Base-by-base conservation (phyloP, 2,329 filamentous ascomycete genomes). In the Intubia oerlemansii region DNA sequence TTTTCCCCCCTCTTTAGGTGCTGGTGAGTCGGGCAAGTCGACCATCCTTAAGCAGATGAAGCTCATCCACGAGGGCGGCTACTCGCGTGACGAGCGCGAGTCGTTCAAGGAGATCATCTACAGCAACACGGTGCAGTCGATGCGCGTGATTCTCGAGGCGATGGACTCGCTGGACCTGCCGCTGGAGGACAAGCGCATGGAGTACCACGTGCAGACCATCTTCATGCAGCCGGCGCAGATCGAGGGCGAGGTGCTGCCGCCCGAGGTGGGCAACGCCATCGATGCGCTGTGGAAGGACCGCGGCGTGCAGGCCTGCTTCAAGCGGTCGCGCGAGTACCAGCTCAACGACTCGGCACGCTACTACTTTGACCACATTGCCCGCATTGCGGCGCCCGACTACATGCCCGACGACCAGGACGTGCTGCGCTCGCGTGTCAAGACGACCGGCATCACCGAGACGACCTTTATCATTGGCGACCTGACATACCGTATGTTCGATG, bases 171-270 rank as follows among this genome's bases (percentile, higher is more conserved):
- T 73, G 21, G 67, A 72, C 52, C 62, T 93, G 14, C 84, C 84
- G 15, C 68, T 93, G 30, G 80, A 88, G 50, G 82, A 92, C 49
- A 77, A 79, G 50, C 73, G 80, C 45, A 81, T 85, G 62, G 84
- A 93, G 55, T 92, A 92, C 56, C 84, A 93, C 50, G 84, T 93
- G 32, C 82, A 93, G 60, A 92, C 84, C 46, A 90, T 93, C 52
- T 93, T 93, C 64, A 92, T 92, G 80, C 84, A 93, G 51, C 84
- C 84, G 28, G 78, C 81, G 38, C 84, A 93, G 59, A 93, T 93
- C 39, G 84, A 93, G 56, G 84, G 84, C 38, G 84, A 93, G 46
- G 80, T 81, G 41, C 64, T 93, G 21, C 82, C 84, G n/a, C 78
- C 81, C 10, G 84, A 92, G 58, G 84, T 93, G 41, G 84, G 84